Evolutionary conservation across 202 grass and related monocot genomes (phyloP), one percentile per base, ranked within the genome.

Genomic region (Brachypodium distachyon): DNA sequence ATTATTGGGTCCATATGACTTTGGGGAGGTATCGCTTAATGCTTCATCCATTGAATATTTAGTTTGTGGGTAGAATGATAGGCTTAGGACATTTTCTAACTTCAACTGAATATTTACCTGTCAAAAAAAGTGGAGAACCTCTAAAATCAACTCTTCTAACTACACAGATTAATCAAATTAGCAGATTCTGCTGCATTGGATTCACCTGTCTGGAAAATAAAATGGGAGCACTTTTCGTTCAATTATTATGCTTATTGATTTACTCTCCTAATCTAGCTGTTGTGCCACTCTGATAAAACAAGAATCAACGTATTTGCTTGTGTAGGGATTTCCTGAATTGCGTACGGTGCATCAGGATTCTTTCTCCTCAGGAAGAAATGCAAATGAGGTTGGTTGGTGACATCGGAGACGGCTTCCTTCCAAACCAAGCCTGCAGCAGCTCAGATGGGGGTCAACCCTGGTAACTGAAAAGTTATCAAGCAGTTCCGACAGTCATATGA

Each of bases 261-360:
- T 27, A 65, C n/a, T 66, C 31, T 76, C 14, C 32, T 41, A 29
- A 12, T 18, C 17, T 17, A 61, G 29, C 5, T 72, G n/a, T 81
- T 40, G 0, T 72, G 39, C 23, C 63, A 57, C 33, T 46, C 18
- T 70, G 32, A 19, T 73, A 19, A 41, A 27, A 36, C 32, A 51
- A 74, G 17, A 26, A 61, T 33, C 23, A 59, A 8, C 36, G 51
- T 1, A 7, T 74, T 77, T 91, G 38, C 29, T 59, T 81, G 32
- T 85, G 63, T 40, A 96, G 92, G 84, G 89, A 96, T 39, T 96
- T 96, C 55, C 87, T 96, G 59, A 96, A 83, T 12, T 96, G 92
- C 1, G 92, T 92, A 43, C 78, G 89, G 37, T 92, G 89, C 79
- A 96, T 96, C 46, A 92, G 86, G 58, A 92, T 96, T 73, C 72